Evolutionary conservation across 345 rosid species (phyloP).

Genomic region (Raphanus raphanistrum): DNA sequence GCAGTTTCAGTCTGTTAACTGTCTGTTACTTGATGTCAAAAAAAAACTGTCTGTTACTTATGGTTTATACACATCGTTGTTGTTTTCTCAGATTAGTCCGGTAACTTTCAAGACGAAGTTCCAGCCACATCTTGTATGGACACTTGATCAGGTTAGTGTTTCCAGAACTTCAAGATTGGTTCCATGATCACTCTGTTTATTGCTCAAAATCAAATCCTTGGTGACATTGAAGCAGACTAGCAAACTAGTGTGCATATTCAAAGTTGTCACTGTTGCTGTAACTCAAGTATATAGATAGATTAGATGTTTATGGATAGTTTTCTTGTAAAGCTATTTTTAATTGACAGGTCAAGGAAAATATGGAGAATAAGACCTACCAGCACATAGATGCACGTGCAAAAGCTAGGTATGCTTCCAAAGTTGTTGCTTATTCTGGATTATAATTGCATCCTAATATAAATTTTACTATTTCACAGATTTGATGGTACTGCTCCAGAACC

Average conservation of each 20-base stretch:
- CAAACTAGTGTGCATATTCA: not conserved
- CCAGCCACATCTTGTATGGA: conserved; percentile 84
- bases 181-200: not conserved
- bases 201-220: conserved; percentile 9
- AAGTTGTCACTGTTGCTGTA: not conserved
- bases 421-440: not conserved
- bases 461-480: conserved; percentile 53
- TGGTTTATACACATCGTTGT: conserved; percentile 6
- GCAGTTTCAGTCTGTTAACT: not conserved
- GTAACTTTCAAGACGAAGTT: conserved; percentile 76
- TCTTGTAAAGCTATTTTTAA: conserved; percentile 5
- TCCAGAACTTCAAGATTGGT: conserved; percentile 1
- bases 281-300: not conserved
- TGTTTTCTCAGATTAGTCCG: conserved; percentile 63
- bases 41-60: conserved; percentile 7
- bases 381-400: conserved; percentile 82
- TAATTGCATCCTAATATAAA: not conserved
- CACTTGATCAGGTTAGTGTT: conserved; percentile 77
- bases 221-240: not conserved
- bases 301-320: not conserved
- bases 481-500: conserved; percentile 91
- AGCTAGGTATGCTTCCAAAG: conserved; percentile 51
- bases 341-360: conserved; percentile 59
- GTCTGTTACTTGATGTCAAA: too few species aligned
- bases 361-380: conserved; percentile 49